Evolutionary conservation across 2,329 filamentous ascomycete species (phyloP), one percentile per base, ranked within the genome.

Genomic region (Ascocoryne sarcoides): DNA sequence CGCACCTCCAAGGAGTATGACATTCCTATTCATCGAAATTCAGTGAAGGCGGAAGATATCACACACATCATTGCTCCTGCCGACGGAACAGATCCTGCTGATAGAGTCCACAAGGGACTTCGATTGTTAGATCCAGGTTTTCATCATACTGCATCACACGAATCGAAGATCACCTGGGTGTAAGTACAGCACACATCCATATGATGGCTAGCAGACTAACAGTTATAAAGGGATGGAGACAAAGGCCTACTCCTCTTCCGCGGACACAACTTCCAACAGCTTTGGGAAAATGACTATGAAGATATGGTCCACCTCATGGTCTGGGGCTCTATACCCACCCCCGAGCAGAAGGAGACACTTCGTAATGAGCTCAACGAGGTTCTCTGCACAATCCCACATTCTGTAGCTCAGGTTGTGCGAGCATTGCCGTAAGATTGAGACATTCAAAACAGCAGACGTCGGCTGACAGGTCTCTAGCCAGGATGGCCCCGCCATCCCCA

Each of bases 231-330:
- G 32, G 59, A 64, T 42, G 60, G 60, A 15, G 46, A 59, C 20
- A 55, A 53, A 32, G 62, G 61, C 2, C 53, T 54, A 5, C 44
- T 63, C 12, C 57, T 59, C 39, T 63, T 59, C 39, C 57, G 62
- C 4, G 55, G 57, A 7, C 56, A 60, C 39, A 45, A 51, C 5
- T 60, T 63, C 21, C 42, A 50, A 17, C 32, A 51, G 9, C 37
- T 56, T 2, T 44, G 47, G 19, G 17, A 44, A 3, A 44, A 48
- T 3, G 45, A 50, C 29, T 57, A 46, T 26, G 53, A 56, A 28
- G 53, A 57, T 4, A 48, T 56, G n/a, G 10, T 45, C n/a, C 40
- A 65, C 40, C 57, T 67, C 15, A 52, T 66, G 10, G 56, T 66
- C 40, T 66, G 62, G 54, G 62, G 62, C 5, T 46, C 56, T 7